Conservation (phyloP, 805 yeast genomes). For the Suhomyces xylopsoci region DNA sequence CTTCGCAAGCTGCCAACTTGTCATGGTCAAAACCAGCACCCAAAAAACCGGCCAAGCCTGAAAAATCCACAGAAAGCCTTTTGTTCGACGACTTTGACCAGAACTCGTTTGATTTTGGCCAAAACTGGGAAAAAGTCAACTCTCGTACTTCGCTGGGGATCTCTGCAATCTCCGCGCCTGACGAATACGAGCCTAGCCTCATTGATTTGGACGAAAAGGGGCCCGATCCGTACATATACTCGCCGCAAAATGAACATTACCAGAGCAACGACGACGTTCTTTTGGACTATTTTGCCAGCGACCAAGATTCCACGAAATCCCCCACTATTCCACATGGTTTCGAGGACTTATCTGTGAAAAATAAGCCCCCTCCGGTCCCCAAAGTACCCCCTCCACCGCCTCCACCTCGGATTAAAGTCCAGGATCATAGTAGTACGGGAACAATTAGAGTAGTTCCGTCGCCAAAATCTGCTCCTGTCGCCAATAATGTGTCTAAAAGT, state of each 20-base stretch:
- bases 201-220: conserved; percentile 72
- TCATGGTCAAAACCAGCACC: conserved; percentile 25
- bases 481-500: background rate
- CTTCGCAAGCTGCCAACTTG: conserved; percentile 29
- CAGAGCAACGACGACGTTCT: conserved; percentile 5
- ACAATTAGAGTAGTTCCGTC: background rate
- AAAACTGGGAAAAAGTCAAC: conserved; percentile 6
- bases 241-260: background rate
- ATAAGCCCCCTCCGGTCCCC: background rate
- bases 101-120: conserved; percentile 14
- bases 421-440: background rate
- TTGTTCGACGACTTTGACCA: conserved; percentile 41
- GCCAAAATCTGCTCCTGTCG: background rate
- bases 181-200: conserved; percentile 43
- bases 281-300: conserved; percentile 4
- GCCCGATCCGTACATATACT: conserved; percentile 4
- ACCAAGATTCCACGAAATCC: conserved; percentile 1
- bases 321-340: conserved; percentile 12
- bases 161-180: conserved; percentile 2
- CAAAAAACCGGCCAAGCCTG: background rate
- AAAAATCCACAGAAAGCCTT: conserved; percentile 14
- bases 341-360: conserved; percentile 21
- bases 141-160: conserved; percentile 6
- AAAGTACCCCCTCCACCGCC: conserved; percentile 15
- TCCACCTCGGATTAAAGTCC: conserved; percentile 6